Percentiles rank a stretch among this genome's conserved stretches.
These are phyloP conservation scores for Arctium minus DNA, from an alignment of 129 eudicot species.

Conservation along the genomic window DNA sequence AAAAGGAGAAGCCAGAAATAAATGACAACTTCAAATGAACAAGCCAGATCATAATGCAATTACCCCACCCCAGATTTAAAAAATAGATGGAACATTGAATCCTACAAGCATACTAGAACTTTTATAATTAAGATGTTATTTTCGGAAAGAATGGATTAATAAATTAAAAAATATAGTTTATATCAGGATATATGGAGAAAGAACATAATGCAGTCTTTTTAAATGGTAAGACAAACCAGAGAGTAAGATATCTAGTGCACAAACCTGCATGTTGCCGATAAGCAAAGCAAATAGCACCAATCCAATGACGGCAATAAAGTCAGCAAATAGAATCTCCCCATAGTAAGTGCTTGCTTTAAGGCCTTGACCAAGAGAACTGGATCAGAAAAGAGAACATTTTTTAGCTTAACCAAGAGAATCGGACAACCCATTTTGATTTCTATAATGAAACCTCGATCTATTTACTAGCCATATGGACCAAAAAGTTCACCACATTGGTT, in stretches of 20 bases:
- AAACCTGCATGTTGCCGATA: conserved; percentile 88
- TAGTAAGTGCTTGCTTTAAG: conserved; percentile 63
- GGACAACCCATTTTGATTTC: not conserved
- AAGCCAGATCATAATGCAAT: too few relatives aligned
- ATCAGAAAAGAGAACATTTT: not conserved
- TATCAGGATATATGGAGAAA: not conserved
- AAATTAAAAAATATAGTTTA: too few relatives aligned
- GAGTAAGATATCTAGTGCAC: not conserved
- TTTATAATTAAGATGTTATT: too few relatives aligned
- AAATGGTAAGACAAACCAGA: not conserved
- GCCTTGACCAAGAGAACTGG: conserved; percentile 81
- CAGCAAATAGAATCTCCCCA: conserved; percentile 62
- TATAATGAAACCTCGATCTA: too few relatives aligned
- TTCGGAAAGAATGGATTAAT: too few relatives aligned
- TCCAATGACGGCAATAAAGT: conserved; percentile 50
- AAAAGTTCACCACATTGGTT: not conserved
- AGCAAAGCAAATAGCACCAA: conserved; percentile 72
- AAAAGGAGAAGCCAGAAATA: not conserved
- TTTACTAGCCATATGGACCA: not conserved
- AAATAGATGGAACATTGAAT: too few relatives aligned
- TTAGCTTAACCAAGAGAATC: not conserved
- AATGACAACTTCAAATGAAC: not conserved
- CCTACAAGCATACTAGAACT: too few relatives aligned
- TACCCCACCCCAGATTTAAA: too few relatives aligned
- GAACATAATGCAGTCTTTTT: not conserved